phyloP scores from a whole-genome alignment of 805 yeast genomes.

The Ogataea angusta region DNA sequence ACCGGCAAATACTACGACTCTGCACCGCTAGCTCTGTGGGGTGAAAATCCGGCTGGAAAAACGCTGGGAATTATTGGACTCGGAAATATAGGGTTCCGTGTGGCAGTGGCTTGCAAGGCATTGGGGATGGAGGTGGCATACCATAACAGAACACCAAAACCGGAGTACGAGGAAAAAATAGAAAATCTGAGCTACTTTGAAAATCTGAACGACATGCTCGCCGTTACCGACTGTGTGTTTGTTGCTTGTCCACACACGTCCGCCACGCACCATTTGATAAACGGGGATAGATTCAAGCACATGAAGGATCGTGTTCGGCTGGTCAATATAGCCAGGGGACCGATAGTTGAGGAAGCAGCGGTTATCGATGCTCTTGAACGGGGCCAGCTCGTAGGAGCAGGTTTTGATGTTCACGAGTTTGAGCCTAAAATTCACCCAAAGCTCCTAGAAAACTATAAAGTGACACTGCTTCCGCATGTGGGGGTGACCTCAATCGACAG shows the following conservation, averaged over 20 bases:
- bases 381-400: slow-evolving; percentile 41
- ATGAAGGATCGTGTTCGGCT: slow-evolving; percentile 29
- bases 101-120: slow-evolving; percentile 40
- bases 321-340: slow-evolving; percentile 41
- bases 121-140: slow-evolving; percentile 44
- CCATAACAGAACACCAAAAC: slow-evolving; percentile 36
- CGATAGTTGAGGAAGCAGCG: slow-evolving; percentile 39
- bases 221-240: slow-evolving; percentile 32
- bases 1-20: slow-evolving; percentile 32
- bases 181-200: slow-evolving; percentile 31
- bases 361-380: slow-evolving; percentile 38
- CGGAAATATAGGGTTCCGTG: slow-evolving; percentile 45
- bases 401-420: slow-evolving; percentile 42
- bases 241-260: slow-evolving; percentile 39
- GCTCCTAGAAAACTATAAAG: slow-evolving; percentile 33
- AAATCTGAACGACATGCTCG: slow-evolving; percentile 28
- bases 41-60: slow-evolving; percentile 40
- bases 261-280: slow-evolving; percentile 38
- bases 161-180: slow-evolving; percentile 30
- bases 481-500: slow-evolving; percentile 37
- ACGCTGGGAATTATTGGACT: slow-evolving; percentile 46
- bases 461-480: slow-evolving; percentile 37
- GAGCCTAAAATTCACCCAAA: slow-evolving; percentile 37
- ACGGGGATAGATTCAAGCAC: slow-evolving; percentile 29
- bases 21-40: slow-evolving; percentile 30